Evolutionary conservation across 2,329 filamentous ascomycete species (phyloP).

Genomic region (Colletotrichum phormii): DNA sequence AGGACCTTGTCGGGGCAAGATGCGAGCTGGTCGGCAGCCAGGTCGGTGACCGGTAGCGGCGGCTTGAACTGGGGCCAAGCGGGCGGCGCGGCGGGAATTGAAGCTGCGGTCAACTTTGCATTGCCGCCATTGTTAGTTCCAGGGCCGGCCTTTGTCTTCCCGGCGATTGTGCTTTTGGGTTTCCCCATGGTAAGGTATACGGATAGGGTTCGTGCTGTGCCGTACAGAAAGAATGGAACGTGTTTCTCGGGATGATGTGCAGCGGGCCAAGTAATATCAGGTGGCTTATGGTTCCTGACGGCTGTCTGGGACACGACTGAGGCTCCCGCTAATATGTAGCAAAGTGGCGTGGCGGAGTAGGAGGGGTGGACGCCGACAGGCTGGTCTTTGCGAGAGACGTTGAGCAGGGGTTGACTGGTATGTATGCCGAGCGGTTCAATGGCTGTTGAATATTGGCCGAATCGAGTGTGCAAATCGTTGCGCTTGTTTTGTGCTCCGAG

Average conservation of each 20-base stretch:
- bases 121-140: slow-evolving; percentile 13
- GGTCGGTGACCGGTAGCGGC: slow-evolving; percentile 72
- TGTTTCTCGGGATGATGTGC: slow-evolving; percentile 25
- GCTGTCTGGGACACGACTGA: slow-evolving; percentile 29
- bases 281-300: slow-evolving; percentile 27
- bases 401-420: not conserved
- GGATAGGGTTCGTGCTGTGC: slow-evolving; percentile 39
- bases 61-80: slow-evolving; percentile 81
- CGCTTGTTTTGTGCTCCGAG: slow-evolving; percentile 2
- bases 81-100: slow-evolving; percentile 37
- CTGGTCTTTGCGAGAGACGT: not conserved
- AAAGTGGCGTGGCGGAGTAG: slow-evolving; percentile 10
- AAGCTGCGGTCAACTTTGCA: slow-evolving; percentile 13
- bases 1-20: slow-evolving; percentile 72
- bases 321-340: slow-evolving; percentile 25
- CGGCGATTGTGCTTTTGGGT: slow-evolving; percentile 23
- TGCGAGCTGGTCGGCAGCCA: slow-evolving; percentile 67
- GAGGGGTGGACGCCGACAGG: slow-evolving; percentile 10
- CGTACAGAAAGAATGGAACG: slow-evolving; percentile 7
- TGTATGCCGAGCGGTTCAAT: not conserved
- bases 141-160: slow-evolving; percentile 29
- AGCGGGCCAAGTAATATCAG: slow-evolving; percentile 13
- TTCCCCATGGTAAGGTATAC: slow-evolving; percentile 39
- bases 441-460: not conserved
- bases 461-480: not conserved